Evolutionary conservation across 768 basidiomycete species (phyloP).

Genomic region (Leccinum imitatum): DNA sequence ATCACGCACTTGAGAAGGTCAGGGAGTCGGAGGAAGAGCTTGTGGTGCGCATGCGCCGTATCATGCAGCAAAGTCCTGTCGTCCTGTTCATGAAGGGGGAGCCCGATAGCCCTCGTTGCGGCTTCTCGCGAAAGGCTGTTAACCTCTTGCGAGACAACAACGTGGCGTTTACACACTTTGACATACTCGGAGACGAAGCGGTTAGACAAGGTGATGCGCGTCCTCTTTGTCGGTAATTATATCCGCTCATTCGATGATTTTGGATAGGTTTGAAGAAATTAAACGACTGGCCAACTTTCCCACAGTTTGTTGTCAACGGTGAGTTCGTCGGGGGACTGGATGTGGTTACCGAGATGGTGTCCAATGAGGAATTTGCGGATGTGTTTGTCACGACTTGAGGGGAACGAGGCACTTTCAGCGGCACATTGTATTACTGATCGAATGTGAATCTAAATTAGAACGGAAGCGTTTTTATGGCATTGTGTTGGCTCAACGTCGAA

Average conservation of each 20-base stretch:
- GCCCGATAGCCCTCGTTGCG: slow-evolving; percentile 76
- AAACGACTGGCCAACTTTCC: slow-evolving; percentile 91
- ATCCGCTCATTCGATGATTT: slow-evolving; percentile 2
- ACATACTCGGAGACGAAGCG: slow-evolving; percentile 79
- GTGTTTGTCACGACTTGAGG: slow-evolving; percentile 17
- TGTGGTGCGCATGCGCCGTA: slow-evolving; percentile 52
- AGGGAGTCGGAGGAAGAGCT: slow-evolving; percentile 67
- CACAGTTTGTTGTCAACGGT: slow-evolving; percentile 83
- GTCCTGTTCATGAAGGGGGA: slow-evolving; percentile 92
- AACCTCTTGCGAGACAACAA: slow-evolving; percentile 60
- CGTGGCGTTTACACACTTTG: slow-evolving; percentile 73
- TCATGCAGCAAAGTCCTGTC: slow-evolving; percentile 81
- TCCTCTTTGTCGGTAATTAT: not conserved
- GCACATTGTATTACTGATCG: slow-evolving; percentile 1
- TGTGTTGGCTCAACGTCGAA: not conserved
- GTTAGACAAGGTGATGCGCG: slow-evolving; percentile 68
- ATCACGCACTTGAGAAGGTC: slow-evolving; percentile 29
- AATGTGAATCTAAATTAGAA: not conserved
- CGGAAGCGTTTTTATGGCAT: not conserved
- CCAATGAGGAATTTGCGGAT: slow-evolving; percentile 73
- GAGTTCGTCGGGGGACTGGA: slow-evolving; percentile 96
- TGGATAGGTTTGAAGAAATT: slow-evolving; percentile 62
- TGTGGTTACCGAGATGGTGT: slow-evolving; percentile 85
- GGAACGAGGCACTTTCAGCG: not conserved
- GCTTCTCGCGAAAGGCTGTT: slow-evolving; percentile 79